Evolutionary conservation across 164 flowering plant genomes (phyloP).

Genomic region (Litsea cubeba): DNA sequence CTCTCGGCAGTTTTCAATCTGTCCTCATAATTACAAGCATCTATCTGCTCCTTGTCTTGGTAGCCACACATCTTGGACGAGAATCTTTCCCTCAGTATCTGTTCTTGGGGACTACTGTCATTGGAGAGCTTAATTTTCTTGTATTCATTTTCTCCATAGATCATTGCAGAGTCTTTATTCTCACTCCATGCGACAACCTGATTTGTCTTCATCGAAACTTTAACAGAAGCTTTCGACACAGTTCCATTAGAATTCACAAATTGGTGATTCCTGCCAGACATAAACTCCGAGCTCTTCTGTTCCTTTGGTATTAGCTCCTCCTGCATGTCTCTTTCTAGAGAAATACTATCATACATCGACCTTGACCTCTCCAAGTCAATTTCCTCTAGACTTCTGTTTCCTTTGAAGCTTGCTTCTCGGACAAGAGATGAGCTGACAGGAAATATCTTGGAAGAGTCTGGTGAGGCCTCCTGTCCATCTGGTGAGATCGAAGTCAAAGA

Average conservation of each 20-base stretch:
- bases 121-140: slow-evolving; percentile 32
- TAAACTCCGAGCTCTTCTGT: no score
- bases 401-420: no score
- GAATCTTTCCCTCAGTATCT: slow-evolving; percentile 15
- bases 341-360: no score
- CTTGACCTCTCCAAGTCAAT: no score
- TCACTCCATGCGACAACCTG: slow-evolving; percentile 19
- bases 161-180: not conserved
- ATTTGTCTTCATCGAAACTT: slow-evolving; percentile 11
- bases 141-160: slow-evolving; percentile 22
- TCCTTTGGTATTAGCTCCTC: no score
- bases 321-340: no score
- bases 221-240: slow-evolving; percentile 14
- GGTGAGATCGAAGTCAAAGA: slow-evolving; percentile 3
- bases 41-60: slow-evolving; percentile 19
- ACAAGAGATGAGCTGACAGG: not conserved
- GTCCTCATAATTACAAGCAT: slow-evolving; percentile 19
- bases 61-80: slow-evolving; percentile 15
- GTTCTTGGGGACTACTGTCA: slow-evolving; percentile 8
- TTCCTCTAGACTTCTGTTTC: no score
- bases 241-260: slow-evolving; percentile 17
- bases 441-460: slow-evolving; percentile 9
- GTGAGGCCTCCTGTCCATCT: slow-evolving; percentile 11
- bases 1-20: slow-evolving; percentile 34
- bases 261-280: no score